Evolutionary conservation across 2,329 filamentous ascomycete species (phyloP).

Genomic region (Tolypocladium nubicola): DNA sequence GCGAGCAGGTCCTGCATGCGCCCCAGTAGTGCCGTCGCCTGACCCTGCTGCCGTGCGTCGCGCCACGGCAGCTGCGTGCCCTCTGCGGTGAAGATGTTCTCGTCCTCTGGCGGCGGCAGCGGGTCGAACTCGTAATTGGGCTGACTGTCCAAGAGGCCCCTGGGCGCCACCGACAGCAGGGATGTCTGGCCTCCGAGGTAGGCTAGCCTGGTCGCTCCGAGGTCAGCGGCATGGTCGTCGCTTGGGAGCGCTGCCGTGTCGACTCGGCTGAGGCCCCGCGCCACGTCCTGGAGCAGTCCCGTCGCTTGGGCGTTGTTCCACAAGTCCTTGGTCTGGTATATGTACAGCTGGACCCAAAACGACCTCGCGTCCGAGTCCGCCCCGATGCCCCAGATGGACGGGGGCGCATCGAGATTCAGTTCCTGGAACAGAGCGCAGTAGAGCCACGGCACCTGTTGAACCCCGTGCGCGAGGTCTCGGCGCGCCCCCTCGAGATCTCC

Average conservation of each 20-base stretch:
- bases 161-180: conserved; percentile 61
- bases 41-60: conserved; percentile 9
- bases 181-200: conserved; percentile 66
- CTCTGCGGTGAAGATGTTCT: conserved; percentile 39
- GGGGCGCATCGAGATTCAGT: conserved; percentile 67
- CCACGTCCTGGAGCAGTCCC: conserved; percentile 58
- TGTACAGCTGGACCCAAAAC: conserved; percentile 67
- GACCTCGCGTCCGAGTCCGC: conserved; percentile 50
- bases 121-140: conserved; percentile 74
- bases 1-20: conserved; percentile 18
- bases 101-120: conserved; percentile 54
- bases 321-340: conserved; percentile 65
- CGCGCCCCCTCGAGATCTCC: conserved; percentile 56
- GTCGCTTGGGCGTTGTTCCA: conserved; percentile 74
- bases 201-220: conserved; percentile 60
- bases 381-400: conserved; percentile 70
- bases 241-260: conserved; percentile 26
- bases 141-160: conserved; percentile 48
- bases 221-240: conserved; percentile 27
- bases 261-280: conserved; percentile 40
- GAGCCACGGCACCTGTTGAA: conserved; percentile 73
- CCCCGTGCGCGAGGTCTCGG: conserved; percentile 53
- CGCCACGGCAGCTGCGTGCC: conserved; percentile 33
- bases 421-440: conserved; percentile 72
- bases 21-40: conserved; percentile 12